These are phyloP conservation scores for Fusarium tuaranense DNA, from an alignment of 2,329 filamentous ascomycete species.

Conservation along the genomic window DNA sequence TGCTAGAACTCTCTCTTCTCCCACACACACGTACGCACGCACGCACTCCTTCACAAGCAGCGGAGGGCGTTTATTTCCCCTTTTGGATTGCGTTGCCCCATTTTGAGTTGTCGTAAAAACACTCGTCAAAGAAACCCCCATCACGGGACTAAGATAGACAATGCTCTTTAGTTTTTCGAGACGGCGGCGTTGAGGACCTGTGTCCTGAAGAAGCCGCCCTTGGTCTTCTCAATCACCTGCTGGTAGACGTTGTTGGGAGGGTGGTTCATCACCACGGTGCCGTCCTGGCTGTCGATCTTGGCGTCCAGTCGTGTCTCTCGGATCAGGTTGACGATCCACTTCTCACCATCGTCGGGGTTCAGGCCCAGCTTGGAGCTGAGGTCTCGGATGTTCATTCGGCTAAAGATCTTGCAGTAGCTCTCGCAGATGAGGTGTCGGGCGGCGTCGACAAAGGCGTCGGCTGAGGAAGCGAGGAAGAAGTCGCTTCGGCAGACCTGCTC, in stretches of 20 bases:
- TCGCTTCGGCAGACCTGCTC: conserved; percentile 93
- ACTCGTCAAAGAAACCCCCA: conserved; percentile 30
- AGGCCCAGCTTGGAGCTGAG: conserved; percentile 92
- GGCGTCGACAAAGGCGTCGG: conserved; percentile 91
- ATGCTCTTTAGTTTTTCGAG: conserved; percentile 60
- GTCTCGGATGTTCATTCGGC: conserved; percentile 97
- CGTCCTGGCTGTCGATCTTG: conserved; percentile 99
- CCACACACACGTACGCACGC: background rate
- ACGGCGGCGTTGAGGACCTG: conserved; percentile 86
- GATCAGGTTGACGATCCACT: conserved; percentile 99
- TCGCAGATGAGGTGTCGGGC: conserved; percentile 97
- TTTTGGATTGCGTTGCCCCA: conserved; percentile 36
- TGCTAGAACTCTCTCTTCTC: background rate
- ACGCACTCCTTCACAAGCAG: conserved; percentile 27
- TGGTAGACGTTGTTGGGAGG: conserved; percentile 98
- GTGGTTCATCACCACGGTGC: conserved; percentile 99
- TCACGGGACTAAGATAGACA: background rate
- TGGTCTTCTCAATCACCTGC: conserved; percentile 98
- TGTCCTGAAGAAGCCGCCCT: conserved; percentile 98
- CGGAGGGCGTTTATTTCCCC: conserved; percentile 30
- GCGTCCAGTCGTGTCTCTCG: conserved; percentile 96
- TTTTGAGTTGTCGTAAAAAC: conserved; percentile 39
- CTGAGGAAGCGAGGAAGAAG: conserved; percentile 91
- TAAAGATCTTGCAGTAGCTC: conserved; percentile 99
- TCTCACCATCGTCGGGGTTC: conserved; percentile 95